Evolutionary conservation across 1,139 yeast species (phyloP).

Genomic region (Zygoascus sp.): DNA sequence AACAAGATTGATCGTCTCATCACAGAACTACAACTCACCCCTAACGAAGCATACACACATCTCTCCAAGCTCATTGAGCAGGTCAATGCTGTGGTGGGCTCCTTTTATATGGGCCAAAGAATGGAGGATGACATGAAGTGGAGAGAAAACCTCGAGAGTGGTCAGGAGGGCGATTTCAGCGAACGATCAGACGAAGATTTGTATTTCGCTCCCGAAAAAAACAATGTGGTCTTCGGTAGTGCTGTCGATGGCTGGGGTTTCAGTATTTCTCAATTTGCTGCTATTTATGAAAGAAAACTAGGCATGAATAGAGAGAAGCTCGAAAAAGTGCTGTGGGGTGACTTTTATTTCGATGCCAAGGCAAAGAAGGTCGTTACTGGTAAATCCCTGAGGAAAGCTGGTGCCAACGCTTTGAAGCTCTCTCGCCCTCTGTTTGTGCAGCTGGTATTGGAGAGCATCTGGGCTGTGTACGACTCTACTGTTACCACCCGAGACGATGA

Average conservation of each 20-base stretch:
- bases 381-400: conserved; percentile 42
- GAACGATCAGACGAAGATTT: conserved; percentile 80
- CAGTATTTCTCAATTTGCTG: conserved; percentile 81
- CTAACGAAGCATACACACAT: conserved; percentile 82
- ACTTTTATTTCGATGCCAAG: conserved; percentile 82
- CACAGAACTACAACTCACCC: conserved; percentile 74
- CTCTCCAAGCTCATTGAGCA: conserved; percentile 77
- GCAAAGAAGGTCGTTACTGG: conserved; percentile 60
- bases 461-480: conserved; percentile 83
- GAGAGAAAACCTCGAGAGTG: conserved; percentile 56
- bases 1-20: conserved; percentile 89
- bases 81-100: conserved; percentile 91
- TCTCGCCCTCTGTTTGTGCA: conserved; percentile 83
- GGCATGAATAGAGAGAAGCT: conserved; percentile 79
- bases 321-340: conserved; percentile 94
- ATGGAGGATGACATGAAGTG: conserved; percentile 85
- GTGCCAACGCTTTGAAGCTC: conserved; percentile 37
- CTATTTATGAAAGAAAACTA: conserved; percentile 75
- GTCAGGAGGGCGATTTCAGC: conserved; percentile 40
- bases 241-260: conserved; percentile 99
- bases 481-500: conserved; percentile 63
- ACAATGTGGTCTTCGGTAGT: conserved; percentile 90
- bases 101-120: conserved; percentile 88
- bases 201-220: conserved; percentile 83
- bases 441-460: conserved; percentile 80